Evolutionary conservation across 148 eudicot species (phyloP).

Genomic region (Cornus controversa): DNA sequence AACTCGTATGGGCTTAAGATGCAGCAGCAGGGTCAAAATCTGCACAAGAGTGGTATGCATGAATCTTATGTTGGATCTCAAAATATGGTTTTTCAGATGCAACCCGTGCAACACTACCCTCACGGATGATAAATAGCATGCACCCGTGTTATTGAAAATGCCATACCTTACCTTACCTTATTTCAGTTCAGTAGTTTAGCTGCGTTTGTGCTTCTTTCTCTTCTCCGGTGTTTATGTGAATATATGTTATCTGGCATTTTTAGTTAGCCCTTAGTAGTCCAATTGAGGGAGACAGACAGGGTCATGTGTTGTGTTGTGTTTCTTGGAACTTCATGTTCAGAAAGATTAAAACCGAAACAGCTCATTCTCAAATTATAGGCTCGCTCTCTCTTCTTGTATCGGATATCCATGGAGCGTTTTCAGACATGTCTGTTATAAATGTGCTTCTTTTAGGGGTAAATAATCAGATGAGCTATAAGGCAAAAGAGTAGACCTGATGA

Average conservation of each 20-base stretch:
- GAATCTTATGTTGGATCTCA: conserved; percentile 41
- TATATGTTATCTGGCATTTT: conserved; percentile 29
- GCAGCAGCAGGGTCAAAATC: conserved; percentile 42
- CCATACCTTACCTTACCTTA: background rate
- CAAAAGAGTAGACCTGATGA: background rate
- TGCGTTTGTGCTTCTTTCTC: conserved; percentile 12
- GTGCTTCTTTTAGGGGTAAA: background rate
- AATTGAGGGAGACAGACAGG: conserved; percentile 1
- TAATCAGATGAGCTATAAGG: background rate
- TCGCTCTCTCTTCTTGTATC: background rate
- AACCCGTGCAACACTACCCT: conserved; percentile 54
- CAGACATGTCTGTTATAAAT: background rate
- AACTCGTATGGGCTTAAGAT: conserved; percentile 45
- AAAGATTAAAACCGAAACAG: background rate
- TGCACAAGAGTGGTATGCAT: conserved; percentile 33
- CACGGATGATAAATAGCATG: conserved; percentile 56
- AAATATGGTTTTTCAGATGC: conserved; percentile 59
- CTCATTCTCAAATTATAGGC: background rate
- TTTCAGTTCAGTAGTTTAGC: conserved; percentile 9
- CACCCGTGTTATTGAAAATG: background rate
- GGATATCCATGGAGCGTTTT: no score
- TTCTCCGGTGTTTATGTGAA: conserved; percentile 30
- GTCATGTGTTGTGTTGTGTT: conserved; percentile 1
- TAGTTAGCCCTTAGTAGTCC: background rate
- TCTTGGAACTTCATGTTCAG: conserved; percentile 6